Evolutionary conservation across 768 basidiomycete species (phyloP).

Genomic region (Tylopilus balloui): DNA sequence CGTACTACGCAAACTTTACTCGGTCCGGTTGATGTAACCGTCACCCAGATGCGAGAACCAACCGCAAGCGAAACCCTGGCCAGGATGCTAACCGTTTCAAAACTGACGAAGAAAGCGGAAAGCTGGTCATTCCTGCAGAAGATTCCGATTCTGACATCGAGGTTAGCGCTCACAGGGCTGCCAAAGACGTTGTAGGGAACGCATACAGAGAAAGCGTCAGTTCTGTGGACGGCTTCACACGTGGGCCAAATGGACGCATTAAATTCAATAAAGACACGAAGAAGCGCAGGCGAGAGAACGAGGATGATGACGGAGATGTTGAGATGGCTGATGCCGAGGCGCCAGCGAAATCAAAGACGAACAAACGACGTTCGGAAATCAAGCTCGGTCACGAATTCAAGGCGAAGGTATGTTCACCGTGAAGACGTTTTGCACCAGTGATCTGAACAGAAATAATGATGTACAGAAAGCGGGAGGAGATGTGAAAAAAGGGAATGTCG

Average conservation of each 20-base stretch:
- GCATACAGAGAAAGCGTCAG: constrained; percentile 83
- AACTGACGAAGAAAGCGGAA: constrained; percentile 77
- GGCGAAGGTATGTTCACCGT: constrained; percentile 67
- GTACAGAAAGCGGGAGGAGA: constrained; percentile 90
- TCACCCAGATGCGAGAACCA: constrained; percentile 39
- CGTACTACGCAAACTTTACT: constrained; percentile 23
- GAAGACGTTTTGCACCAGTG: neutral
- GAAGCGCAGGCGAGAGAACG: constrained; percentile 74
- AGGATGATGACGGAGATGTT: constrained; percentile 56
- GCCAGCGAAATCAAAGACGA: constrained; percentile 40
- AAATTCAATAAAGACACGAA: constrained; percentile 98
- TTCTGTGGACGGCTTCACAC: constrained; percentile 85
- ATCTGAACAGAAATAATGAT: constrained; percentile 5
- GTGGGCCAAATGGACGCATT: constrained; percentile 77
- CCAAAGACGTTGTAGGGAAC: constrained; percentile 57
- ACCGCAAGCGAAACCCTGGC: constrained; percentile 69
- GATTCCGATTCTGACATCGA: constrained; percentile 45
- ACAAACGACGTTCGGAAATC: constrained; percentile 49
- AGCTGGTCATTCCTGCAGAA: constrained; percentile 69
- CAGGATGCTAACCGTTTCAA: constrained; percentile 86
- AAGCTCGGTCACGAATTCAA: constrained; percentile 87
- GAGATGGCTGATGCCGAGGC: constrained; percentile 74
- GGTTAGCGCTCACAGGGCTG: constrained; percentile 36
- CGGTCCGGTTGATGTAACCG: constrained; percentile 2
- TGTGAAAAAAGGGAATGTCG: constrained; percentile 78